Conservation (phyloP, 192 early-diverging fungal genomes). For the Neocallimastix lanati region DNA sequence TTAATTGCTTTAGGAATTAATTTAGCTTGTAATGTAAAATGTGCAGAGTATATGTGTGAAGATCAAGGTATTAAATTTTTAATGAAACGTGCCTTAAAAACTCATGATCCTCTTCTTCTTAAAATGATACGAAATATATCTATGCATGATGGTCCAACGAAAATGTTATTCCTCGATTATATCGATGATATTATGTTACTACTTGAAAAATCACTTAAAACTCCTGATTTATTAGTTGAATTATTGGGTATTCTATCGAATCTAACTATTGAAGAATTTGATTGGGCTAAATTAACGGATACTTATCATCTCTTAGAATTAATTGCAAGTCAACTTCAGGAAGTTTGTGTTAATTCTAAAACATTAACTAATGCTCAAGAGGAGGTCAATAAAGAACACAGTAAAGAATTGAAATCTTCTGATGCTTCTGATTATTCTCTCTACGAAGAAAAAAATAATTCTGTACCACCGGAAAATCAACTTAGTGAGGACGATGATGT, state of each 20-base stretch:
- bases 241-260: slow-evolving; percentile 21
- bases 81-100: slow-evolving; percentile 28
- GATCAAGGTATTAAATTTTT: slow-evolving; percentile 30
- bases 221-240: slow-evolving; percentile 23
- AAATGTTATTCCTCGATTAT: slow-evolving; percentile 23
- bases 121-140: slow-evolving; percentile 32
- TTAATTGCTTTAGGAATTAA: slow-evolving; percentile 35
- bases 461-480: neutral
- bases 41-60: slow-evolving; percentile 12
- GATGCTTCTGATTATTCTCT: neutral
- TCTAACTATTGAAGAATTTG: slow-evolving; percentile 28
- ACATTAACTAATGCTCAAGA: neutral
- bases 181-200: slow-evolving; percentile 30
- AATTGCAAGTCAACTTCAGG: slow-evolving; percentile 9
- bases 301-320: slow-evolving; percentile 19
- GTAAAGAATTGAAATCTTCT: slow-evolving; percentile 3
- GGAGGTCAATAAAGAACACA: neutral
- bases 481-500: slow-evolving; percentile 25
- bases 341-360: neutral
- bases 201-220: slow-evolving; percentile 11
- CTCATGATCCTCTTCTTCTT: slow-evolving; percentile 24
- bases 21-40: slow-evolving; percentile 13
- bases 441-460: neutral
- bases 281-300: slow-evolving; percentile 27
- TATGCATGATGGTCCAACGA: slow-evolving; percentile 8